Conservation (phyloP, 192 early-diverging fungal species). For the Kickxella alabastrina region DNA sequence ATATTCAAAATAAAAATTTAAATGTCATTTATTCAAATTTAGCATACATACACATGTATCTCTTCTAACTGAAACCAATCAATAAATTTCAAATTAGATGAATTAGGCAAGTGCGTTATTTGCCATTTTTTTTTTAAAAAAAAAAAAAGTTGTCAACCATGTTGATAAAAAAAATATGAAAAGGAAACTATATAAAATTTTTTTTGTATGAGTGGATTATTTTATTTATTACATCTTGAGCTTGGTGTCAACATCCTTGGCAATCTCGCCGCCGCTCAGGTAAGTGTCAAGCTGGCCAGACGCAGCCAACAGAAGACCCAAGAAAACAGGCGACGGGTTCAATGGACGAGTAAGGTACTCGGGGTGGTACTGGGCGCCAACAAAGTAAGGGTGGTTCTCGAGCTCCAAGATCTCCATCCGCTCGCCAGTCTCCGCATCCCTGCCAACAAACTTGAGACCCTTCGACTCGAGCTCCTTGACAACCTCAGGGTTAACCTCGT, state of each 20-base stretch:
- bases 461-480: slow-evolving; percentile 70
- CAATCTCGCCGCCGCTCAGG: slow-evolving; percentile 27
- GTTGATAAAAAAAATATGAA: not conserved
- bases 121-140: not conserved
- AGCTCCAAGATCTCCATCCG: slow-evolving; percentile 98
- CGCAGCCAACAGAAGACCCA: slow-evolving; percentile 88
- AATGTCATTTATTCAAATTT: too few species aligned
- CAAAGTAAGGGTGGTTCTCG: slow-evolving; percentile 86
- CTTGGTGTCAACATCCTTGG: slow-evolving; percentile 28
- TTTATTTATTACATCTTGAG: slow-evolving; percentile 41
- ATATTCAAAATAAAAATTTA: too few species aligned
- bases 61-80: too few species aligned
- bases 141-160: not conserved
- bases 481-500: slow-evolving; percentile 93
- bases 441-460: slow-evolving; percentile 86
- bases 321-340: slow-evolving; percentile 85
- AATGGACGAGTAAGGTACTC: slow-evolving; percentile 96
- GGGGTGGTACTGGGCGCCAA: slow-evolving; percentile 95
- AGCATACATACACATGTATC: too few species aligned
- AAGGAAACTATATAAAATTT: not conserved
- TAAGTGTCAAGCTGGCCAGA: slow-evolving; percentile 63
- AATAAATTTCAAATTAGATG: slow-evolving; percentile 1
- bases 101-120: not conserved
- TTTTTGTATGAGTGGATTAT: not conserved
- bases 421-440: slow-evolving; percentile 85